phyloP scores from a whole-genome alignment of 805 yeast species.

The Torulaspora indica region DNA sequence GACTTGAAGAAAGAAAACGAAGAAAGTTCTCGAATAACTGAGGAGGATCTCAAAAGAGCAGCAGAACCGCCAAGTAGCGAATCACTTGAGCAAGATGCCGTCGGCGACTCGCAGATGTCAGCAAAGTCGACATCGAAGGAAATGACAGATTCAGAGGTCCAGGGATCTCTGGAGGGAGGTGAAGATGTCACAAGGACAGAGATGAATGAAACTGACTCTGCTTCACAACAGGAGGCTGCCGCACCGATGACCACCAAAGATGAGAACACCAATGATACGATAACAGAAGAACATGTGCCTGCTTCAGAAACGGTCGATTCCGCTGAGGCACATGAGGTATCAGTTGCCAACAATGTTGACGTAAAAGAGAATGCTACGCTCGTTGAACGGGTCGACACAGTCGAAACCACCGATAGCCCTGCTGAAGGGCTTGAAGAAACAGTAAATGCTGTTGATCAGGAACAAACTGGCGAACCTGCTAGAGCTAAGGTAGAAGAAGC shows the following conservation, averaged over 20 bases:
- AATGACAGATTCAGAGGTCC: conserved; percentile 1
- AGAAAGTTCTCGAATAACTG: conserved; percentile 2
- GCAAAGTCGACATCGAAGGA: conserved; percentile 7
- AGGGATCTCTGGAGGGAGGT: conserved; percentile 1
- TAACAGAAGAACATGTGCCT: no score
- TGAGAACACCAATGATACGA: no score
- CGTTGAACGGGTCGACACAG: no score
- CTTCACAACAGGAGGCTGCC: conserved; percentile 12
- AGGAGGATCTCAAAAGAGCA: conserved; percentile 10
- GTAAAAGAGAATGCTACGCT: not conserved
- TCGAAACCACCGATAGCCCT: no score
- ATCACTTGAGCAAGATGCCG: conserved; percentile 9
- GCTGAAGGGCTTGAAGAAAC: not conserved
- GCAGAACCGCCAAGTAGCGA: conserved; percentile 5
- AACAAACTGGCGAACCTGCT: not conserved
- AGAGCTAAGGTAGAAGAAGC: not conserved
- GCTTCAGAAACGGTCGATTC: not conserved
- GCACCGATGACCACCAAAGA: no score
- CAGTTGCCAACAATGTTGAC: conserved; percentile 8
- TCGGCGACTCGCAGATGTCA: conserved; percentile 10
- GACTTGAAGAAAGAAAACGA: not conserved
- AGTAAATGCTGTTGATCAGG: not conserved
- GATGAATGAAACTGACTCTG: conserved; percentile 6
- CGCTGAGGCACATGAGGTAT: not conserved
- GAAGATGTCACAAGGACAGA: conserved; percentile 4